Evolutionary conservation across 2,329 filamentous ascomycete genomes (phyloP), one percentile per base, ranked within the genome.

Genomic region (Calonectria honghensis): DNA sequence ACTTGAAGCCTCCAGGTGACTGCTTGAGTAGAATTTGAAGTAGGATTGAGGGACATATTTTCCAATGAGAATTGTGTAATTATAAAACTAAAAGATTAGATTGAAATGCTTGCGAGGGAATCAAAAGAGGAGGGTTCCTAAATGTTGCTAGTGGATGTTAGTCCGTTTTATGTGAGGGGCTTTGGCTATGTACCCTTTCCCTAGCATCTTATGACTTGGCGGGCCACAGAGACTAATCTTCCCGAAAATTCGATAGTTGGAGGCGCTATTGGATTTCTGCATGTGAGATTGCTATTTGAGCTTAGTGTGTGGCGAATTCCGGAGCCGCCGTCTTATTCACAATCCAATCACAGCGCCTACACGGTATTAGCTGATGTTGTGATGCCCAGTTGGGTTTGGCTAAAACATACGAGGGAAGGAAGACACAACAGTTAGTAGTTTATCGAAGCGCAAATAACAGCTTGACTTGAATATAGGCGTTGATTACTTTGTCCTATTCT

Each of bases 181-280:
- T 32, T 35, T 35, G 29, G 29, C 13, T 16, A 54, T 31, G 7
- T 45, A 18, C 41, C 6, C 9, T 24, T 48, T n/a, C 13, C 10
- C 10, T 48, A 48, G 45, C 29, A 57, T 57, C 31, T 13, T 16
- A 31, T n/a, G 24, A 16, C 31, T 31, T 32, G 18, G 16, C 29
- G 20, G 29, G 9, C 31, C 18, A 13, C 4, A 18, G 6, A 35
- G 10, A n/a, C 24, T 32, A 57, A n/a, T 11, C 13, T n/a, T 20
- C 31, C 18, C 9, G 13, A 24, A 35, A 32, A n/a, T 35, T 13
- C 52, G 4, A 57, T 57, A 57, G 52, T 57, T 20, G 29, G 29
- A 35, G n/a, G 35, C 29, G 31, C 52, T 57, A 57, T 57, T 32
- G 52, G 31, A n/a, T 57, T 35, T 57, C 52, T 57, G 29, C 52